Base-by-base conservation (phyloP, 352 stramenopile species). In the Pythium rishiriense region DNA sequence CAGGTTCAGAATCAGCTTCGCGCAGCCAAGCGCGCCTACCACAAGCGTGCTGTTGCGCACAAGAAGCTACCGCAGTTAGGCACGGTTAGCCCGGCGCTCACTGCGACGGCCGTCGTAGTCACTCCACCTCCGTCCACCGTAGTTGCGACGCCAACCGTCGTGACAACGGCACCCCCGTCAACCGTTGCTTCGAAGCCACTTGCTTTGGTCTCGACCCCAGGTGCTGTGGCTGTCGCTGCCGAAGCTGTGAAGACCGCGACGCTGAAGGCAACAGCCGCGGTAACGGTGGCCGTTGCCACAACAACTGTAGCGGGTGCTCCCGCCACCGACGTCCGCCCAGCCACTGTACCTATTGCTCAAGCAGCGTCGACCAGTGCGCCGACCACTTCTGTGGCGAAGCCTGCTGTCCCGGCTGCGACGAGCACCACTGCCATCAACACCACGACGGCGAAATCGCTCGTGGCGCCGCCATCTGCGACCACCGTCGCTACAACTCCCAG, bases 1-100 rank as follows among this genome's bases (percentile, higher is more conserved):
- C 85, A 93, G 49, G 85, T 93, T 15, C 85, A 93, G 64, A 93
- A 93, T 54, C 85, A 93, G 59, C 68, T 93, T 33, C 81, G 85
- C 1, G 85, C 85, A 0, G 85, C 85, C 10, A 93, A 91, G 69
- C 81, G 85, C 21, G 83, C 81, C 19, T 92, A 92, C 64, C 83
- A 92, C 69, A 92, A 92, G 69, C 79, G 83, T 46, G 83, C 83
- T 0, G 83, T 92, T 25, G 83, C 83, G 10, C 83, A 92, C 76
- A 92, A 92, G 74, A 92, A 92, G 67, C 65, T 92, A 15, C 83
- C 83, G 12, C 81, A 89, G 60, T 66, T 85, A 2, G 65, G 64
- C 17, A 49, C 56, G 10, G 66, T 68, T 25, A 72, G 59, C 31
- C 69, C 68, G 12, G 68, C 70, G 39, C 58, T 79, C 4, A 70